Base-by-base conservation (phyloP, 805 yeast genomes). In the Candida orba region DNA sequence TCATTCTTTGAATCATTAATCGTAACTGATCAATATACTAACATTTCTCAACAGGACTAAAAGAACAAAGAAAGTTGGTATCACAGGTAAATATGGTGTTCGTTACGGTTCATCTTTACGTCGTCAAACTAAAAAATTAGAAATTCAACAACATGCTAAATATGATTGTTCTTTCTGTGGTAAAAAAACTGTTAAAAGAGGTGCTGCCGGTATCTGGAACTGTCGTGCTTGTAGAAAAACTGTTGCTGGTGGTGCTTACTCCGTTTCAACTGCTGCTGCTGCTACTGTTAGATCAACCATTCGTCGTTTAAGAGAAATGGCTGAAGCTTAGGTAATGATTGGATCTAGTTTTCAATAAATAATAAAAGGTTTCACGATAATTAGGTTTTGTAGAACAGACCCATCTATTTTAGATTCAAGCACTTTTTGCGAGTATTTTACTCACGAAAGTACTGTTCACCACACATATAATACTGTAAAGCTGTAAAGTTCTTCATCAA, bases 31-130 rank as follows among this genome's bases (percentile, higher is more conserved):
- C n/a, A 14, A 14, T 17, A 33, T 39, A 45, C 44, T 36, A 36
- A 42, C 45, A n/a, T 31, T 8, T 32, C 6, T 9, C 22, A 4
- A n/a, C 40, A 50, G 96, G 99, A 86, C 99, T 76, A 93, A 95
- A 79, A 91, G 99, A 86, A 93, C 99, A 65, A 93, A 93, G 95
- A 93, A 93, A 88, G 99, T 93, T 73, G 99, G 99, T 76, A 93
- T 93, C 82, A 93, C 99, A 74, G 99, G 99, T 84, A 95, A 95
- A 81, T 93, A 88, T 84, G 99, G 99, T 88, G 97, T 93, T 79
- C 90, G 99, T 83, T 93, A 93, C 81, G 96, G 99, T 90, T 91
- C 99, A 66, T 95, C 99, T 58, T 81, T 93, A 75, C 91, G 99
- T 85, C 88, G 98, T 79, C 97, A 89, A 78, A 86, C 95, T 81